Evolutionary conservation across 176 grass and related monocot genomes (phyloP).

Genomic region (Metroxylon sagu): DNA sequence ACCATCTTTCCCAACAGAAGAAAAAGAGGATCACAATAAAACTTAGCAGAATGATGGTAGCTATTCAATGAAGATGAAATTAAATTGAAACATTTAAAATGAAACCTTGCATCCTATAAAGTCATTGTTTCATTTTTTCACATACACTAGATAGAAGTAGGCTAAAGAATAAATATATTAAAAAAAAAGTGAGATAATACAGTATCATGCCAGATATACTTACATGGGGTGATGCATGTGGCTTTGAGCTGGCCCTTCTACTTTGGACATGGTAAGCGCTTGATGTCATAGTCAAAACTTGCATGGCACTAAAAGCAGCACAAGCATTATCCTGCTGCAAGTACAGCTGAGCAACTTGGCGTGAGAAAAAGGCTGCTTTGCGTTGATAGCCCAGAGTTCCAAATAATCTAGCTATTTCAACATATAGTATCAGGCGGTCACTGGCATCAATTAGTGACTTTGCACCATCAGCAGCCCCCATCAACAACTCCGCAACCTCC

Average conservation of each 20-base stretch:
- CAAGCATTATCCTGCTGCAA: conserved; percentile 87
- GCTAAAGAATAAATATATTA: no score
- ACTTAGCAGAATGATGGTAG: no score
- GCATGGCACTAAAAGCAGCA: conserved; percentile 95
- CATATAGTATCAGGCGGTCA: conserved; percentile 78
- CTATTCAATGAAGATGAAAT: no score
- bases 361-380: conserved; percentile 97
- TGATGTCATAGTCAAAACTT: conserved; percentile 85
- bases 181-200: no score
- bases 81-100: no score
- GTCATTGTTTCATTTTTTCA: no score
- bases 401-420: conserved; percentile 97
- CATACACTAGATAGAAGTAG: no score
- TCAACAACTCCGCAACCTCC: conserved; percentile 91
- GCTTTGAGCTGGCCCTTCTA: conserved; percentile 43
- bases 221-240: conserved; percentile 19
- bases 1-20: no score
- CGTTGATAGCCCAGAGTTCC: conserved; percentile 85
- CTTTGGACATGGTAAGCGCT: conserved; percentile 94
- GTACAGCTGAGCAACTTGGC: conserved; percentile 95
- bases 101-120: no score
- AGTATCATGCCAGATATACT: background rate
- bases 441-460: conserved; percentile 96
- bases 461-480: conserved; percentile 95
- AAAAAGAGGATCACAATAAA: no score